Percentiles rank a stretch among this genome's conserved stretches.
Evolutionary conservation across 176 grass and related monocot species (phyloP).

Genomic region (Oropetium thomaeum): DNA sequence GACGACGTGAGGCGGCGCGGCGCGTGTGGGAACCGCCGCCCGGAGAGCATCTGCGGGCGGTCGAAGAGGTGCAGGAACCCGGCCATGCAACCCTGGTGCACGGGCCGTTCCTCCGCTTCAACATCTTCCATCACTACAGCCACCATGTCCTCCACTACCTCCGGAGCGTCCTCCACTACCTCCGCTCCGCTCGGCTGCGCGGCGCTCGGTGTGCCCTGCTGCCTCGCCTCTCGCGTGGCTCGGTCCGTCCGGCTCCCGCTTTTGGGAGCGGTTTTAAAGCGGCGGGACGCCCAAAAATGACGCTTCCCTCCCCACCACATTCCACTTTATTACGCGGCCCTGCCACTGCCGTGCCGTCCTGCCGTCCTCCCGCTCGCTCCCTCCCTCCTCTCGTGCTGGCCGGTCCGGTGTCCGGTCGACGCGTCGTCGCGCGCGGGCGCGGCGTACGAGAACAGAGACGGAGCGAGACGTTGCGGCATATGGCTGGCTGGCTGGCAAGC

Average conservation of each 20-base stretch:
- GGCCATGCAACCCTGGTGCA: constrained; percentile 81
- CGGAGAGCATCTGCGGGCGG: constrained; percentile 59
- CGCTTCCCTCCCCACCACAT: accelerated
- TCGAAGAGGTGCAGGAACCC: constrained; percentile 87
- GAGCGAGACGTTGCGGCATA: neutral
- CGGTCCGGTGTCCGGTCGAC: no score
- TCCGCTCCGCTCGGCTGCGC: neutral
- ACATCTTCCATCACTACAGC: constrained; percentile 35
- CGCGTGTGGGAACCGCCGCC: constrained; percentile 24
- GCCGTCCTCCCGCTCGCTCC: no score
- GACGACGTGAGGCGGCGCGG: constrained; percentile 43
- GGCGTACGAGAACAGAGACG: neutral
- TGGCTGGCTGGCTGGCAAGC: constrained; percentile 9
- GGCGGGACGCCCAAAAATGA: neutral
- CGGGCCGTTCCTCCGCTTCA: constrained; percentile 51
- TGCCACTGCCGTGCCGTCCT: constrained; percentile 28
- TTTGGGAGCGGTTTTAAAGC: constrained; percentile 60
- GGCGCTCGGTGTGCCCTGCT: neutral
- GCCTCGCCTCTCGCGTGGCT: neutral
- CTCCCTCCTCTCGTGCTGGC: no score
- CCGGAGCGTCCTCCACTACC: neutral
- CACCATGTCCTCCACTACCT: constrained; percentile 7
- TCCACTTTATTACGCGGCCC: accelerated
- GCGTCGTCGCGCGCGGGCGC: no score
- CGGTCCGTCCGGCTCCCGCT: constrained; percentile 37